Conservation (phyloP, 192 early-diverging fungal genomes). For the Podila horticola region DNA sequence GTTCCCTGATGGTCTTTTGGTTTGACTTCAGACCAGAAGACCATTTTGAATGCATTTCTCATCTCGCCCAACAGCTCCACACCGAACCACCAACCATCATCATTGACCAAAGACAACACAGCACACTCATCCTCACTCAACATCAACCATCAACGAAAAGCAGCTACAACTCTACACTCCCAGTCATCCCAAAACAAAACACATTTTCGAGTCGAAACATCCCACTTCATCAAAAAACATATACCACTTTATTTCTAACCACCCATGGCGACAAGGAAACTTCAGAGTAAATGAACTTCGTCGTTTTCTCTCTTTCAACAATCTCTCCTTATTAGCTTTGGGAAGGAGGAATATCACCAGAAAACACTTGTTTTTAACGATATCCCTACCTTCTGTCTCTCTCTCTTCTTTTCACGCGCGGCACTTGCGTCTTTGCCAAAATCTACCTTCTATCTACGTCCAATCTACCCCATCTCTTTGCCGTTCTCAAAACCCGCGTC, state of each 20-base stretch:
- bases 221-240: neutral
- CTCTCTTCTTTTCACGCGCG: neutral
- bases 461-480: neutral
- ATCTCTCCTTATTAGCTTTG: neutral
- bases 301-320: neutral
- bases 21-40: too few relatives aligned
- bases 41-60: too few relatives aligned
- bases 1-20: too few relatives aligned
- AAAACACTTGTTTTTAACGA: constrained; percentile 1
- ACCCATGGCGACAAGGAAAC: constrained; percentile 44
- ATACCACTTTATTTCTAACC: neutral
- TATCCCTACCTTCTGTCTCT: neutral
- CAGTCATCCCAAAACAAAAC: too few relatives aligned
- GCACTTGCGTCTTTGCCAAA: too few relatives aligned
- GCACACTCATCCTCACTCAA: too few relatives aligned
- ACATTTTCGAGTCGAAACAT: too few relatives aligned
- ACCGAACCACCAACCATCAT: too few relatives aligned
- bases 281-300: constrained; percentile 30
- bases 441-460: neutral
- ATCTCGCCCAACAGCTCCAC: too few relatives aligned
- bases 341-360: neutral
- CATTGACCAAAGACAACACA: too few relatives aligned
- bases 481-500: neutral
- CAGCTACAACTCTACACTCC: too few relatives aligned
- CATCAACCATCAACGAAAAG: too few relatives aligned